These are phyloP conservation scores for Tuber melanosporum DNA, from an alignment of 495 filamentous ascomycete species.

Conservation along the genomic window DNA sequence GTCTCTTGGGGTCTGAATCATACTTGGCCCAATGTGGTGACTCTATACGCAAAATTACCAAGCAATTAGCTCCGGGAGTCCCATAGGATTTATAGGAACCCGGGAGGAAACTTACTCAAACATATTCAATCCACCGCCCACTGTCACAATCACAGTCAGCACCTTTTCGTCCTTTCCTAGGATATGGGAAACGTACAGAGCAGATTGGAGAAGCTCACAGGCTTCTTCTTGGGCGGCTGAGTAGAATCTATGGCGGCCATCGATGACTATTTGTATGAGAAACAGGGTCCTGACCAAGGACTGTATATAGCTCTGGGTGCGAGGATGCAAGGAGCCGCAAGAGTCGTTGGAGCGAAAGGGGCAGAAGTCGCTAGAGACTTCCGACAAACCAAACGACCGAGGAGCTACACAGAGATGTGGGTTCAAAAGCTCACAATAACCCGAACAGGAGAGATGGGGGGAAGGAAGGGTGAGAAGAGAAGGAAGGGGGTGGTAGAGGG, in stretches of 20 bases:
- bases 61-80: slow-evolving; percentile 14
- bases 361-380: slow-evolving; percentile 43
- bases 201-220: slow-evolving; percentile 98
- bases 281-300: slow-evolving; percentile 90
- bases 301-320: slow-evolving; percentile 41
- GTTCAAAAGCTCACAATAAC: slow-evolving; percentile 6
- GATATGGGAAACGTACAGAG: slow-evolving; percentile 53
- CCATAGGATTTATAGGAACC: not conserved
- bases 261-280: slow-evolving; percentile 46
- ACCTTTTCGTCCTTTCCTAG: slow-evolving; percentile 7
- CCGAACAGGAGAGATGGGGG: slow-evolving; percentile 22
- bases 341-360: slow-evolving; percentile 13
- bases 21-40: slow-evolving; percentile 81
- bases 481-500: slow-evolving; percentile 14
- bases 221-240: slow-evolving; percentile 86
- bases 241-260: slow-evolving; percentile 57
- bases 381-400: slow-evolving; percentile 18
- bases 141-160: slow-evolving; percentile 41
- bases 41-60: slow-evolving; percentile 44
- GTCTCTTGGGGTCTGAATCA: not conserved
- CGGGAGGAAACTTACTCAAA: slow-evolving; percentile 65
- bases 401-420: slow-evolving; percentile 35
- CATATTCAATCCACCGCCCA: slow-evolving; percentile 95
- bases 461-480: slow-evolving; percentile 11
- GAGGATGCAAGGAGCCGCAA: slow-evolving; percentile 13